Base-by-base conservation (phyloP, 1,139 yeast species). In the Saccharomyces pastorianus region DNA sequence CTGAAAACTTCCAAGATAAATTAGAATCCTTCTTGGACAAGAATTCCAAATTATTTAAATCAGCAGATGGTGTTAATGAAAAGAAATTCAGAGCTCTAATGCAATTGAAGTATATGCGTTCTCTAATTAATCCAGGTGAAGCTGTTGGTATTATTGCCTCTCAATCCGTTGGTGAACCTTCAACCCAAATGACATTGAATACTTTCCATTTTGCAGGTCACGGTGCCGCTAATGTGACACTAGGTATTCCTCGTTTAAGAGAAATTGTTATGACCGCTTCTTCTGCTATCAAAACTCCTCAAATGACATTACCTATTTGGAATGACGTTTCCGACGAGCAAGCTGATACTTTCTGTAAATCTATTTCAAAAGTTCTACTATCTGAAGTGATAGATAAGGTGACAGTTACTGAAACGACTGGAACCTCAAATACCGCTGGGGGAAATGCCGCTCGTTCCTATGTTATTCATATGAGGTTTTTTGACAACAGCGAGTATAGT, bases 191-290 rank as follows among this genome's bases (percentile, higher is more conserved):
- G 99, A 95, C 99, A 23, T 81, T 95, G 68, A 95, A 95, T 73
- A 95, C 99, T 54, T 95, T 95, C 95, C 99, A 95, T 77, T 95
- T 95, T 69, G 99, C 99, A 64, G 99, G 99, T 71, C 99, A 95
- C 76, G 99, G 99, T 82, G 99, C 99, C 56, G 99, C 99, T 51
- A 95, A 95, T 73, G 99, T 95, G 62, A 95, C 99, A 0, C 80
- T 95, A 68, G 99, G 99, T 86, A 95, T 95, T 70, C 99, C 99
- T 51, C 96, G 99, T 83, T 85, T 95, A 91, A 86, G 99, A 82
- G 99, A 95, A 81, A 95, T 95, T 70, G 91, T 95, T 70, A 95
- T 95, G 99, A 95, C 99, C 17, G 99, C 99, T 11, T 88, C 96
- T 56, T 83, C 96, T 23, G 76, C 88, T 54, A 95, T 95, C 67